A percentile compares a stretch with the other conserved stretches of the same genome.
These are phyloP conservation scores for Colletotrichum spaethianum DNA, from an alignment of 2,329 filamentous ascomycete genomes.

Conservation along the genomic window DNA sequence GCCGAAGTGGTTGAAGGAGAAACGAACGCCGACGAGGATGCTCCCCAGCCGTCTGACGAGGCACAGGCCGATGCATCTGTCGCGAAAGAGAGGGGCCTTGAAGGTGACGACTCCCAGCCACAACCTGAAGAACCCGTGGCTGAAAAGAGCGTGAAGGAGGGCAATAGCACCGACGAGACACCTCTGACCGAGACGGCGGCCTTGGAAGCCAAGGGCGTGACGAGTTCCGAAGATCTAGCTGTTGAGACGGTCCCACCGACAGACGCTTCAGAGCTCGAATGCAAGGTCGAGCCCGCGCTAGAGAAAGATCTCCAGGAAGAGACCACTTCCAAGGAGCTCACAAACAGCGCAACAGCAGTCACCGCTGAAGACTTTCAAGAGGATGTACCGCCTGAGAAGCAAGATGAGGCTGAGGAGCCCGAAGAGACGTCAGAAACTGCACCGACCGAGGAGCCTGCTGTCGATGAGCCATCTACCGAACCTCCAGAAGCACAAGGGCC, in stretches of 20 bases:
- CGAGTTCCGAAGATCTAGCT: not conserved
- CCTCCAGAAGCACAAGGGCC: not conserved
- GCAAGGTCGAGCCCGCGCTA: not conserved
- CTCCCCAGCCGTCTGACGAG: constrained; percentile 4
- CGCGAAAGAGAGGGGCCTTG: constrained; percentile 13
- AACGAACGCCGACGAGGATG: not conserved
- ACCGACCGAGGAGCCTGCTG: not conserved
- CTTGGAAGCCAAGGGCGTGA: not conserved
- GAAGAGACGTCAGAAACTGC: not conserved
- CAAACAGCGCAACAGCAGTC: not conserved
- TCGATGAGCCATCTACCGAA: not conserved
- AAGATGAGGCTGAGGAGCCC: not conserved
- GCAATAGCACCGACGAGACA: not conserved
- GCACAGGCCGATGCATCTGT: constrained; percentile 9
- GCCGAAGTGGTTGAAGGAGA: not conserved
- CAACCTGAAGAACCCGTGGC: constrained; percentile 36
- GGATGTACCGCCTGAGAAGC: not conserved
- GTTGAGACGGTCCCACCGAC: not conserved
- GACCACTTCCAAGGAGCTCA: not conserved
- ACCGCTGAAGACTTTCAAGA: not conserved
- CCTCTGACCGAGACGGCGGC: not conserved
- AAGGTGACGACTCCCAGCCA: constrained; percentile 40
- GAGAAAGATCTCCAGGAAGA: not conserved
- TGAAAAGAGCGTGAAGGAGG: constrained; percentile 33
- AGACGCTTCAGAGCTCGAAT: not conserved